A percentile compares a stretch with the other conserved stretches of the same genome.
phyloP scores from a whole-genome alignment of 2,329 filamentous ascomycete species.

The Aspergillus novoparasiticus region DNA sequence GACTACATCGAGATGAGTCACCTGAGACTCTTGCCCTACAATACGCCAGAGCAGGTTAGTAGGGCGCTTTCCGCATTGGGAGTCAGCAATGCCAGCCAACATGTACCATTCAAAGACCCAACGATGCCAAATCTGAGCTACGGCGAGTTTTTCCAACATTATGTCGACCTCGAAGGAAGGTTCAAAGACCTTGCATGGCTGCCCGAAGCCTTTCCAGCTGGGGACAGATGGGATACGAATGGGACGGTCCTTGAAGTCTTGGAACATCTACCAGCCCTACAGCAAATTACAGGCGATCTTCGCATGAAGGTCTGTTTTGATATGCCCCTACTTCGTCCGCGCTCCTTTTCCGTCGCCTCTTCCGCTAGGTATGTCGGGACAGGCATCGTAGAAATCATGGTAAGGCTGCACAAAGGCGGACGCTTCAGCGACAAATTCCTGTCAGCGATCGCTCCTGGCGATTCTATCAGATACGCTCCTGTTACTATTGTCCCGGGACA shows the following conservation, averaged over 20 bases:
- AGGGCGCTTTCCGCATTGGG: not conserved
- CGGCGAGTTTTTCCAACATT: not conserved
- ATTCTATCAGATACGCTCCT: not conserved
- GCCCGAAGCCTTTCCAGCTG: not conserved
- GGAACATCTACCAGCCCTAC: not conserved
- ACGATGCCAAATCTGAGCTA: not conserved
- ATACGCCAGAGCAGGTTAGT: not conserved
- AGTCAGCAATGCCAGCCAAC: not conserved
- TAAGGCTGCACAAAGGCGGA: not conserved
- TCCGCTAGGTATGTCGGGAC: not conserved
- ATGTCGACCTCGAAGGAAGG: not conserved
- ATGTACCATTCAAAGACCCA: not conserved
- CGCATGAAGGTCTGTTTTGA: slow-evolving; percentile 1
- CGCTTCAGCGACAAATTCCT: slow-evolving; percentile 8
- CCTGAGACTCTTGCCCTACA: slow-evolving; percentile 1
- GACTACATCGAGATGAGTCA: slow-evolving; percentile 4
- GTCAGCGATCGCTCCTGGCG: not conserved
- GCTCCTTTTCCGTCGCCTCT: slow-evolving; percentile 6
- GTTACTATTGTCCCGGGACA: not conserved
- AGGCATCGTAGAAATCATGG: not conserved
- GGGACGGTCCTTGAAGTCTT: not conserved
- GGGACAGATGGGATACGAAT: not conserved
- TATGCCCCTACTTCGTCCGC: not conserved
- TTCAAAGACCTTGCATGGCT: not conserved
- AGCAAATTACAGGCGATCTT: not conserved